Conservation (phyloP, 257 asterid genomes). For the Linderniella brevidens region DNA sequence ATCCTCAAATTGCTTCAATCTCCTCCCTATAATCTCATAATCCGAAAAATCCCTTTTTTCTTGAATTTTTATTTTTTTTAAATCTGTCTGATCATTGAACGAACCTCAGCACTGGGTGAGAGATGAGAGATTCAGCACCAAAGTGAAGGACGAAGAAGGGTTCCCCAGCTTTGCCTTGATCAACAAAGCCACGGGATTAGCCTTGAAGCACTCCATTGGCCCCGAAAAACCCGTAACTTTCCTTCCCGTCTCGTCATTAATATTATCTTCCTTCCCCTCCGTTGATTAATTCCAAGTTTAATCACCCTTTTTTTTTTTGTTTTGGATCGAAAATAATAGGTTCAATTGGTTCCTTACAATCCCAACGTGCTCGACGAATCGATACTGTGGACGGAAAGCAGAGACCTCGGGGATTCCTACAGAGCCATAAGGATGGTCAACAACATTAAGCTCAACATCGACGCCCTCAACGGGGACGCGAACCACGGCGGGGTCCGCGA, state of each 20-base stretch:
- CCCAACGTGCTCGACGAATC: constrained; percentile 10
- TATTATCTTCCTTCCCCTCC: neutral
- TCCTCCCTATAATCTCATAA: neutral
- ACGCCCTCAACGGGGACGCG: constrained; percentile 12
- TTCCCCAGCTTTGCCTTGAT: constrained; percentile 58
- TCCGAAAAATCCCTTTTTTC: neutral
- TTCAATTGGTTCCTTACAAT: constrained; percentile 10
- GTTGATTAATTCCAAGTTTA: neutral
- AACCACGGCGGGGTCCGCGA: constrained; percentile 13
- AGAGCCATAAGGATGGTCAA: constrained; percentile 15
- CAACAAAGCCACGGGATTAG: constrained; percentile 55
- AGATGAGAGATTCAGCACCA: constrained; percentile 47
- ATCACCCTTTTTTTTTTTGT: neutral
- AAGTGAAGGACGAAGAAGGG: constrained; percentile 66
- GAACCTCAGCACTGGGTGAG: constrained; percentile 52
- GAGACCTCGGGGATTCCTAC: constrained; percentile 11
- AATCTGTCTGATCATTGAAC: neutral
- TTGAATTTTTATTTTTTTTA: neutral
- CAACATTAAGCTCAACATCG: constrained; percentile 14
- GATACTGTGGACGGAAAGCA: constrained; percentile 14
- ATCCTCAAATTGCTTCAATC: too few species aligned
- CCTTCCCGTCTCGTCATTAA: too few species aligned
- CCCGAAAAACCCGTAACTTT: constrained; percentile 22
- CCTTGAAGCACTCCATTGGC: constrained; percentile 55
- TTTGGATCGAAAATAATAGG: constrained; percentile 2